Percentiles rank a stretch among this genome's conserved stretches.
These are phyloP conservation scores for Teratosphaeria viscida DNA, from an alignment of 2,329 filamentous ascomycete species.

Conservation along the genomic window DNA sequence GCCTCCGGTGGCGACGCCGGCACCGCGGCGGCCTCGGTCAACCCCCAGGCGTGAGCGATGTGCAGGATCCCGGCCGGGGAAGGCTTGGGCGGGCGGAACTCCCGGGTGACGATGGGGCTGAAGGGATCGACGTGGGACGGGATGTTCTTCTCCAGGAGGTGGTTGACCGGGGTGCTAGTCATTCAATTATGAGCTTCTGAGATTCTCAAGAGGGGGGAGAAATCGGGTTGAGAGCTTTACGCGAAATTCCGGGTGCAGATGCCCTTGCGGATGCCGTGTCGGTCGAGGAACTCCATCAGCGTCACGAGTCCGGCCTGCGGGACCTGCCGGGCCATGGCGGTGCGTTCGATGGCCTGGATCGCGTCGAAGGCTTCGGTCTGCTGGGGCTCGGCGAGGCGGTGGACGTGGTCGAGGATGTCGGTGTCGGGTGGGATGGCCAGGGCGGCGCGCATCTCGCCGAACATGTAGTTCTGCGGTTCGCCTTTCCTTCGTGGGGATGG, in stretches of 20 bases:
- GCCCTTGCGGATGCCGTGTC: slow-evolving; percentile 57
- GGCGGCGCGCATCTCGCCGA: slow-evolving; percentile 67
- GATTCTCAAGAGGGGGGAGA: too few relatives aligned
- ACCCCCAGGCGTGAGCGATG: slow-evolving; percentile 67
- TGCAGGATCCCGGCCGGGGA: slow-evolving; percentile 79
- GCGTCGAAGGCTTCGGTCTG: slow-evolving; percentile 54
- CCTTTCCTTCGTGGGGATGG: slow-evolving; percentile 36
- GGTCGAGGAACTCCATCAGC: slow-evolving; percentile 75
- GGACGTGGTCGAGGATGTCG: slow-evolving; percentile 87
- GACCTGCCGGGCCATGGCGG: slow-evolving; percentile 67
- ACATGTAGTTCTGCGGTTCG: slow-evolving; percentile 93
- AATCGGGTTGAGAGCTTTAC: too few relatives aligned
- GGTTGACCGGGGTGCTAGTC: slow-evolving; percentile 52
- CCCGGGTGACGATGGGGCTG: slow-evolving; percentile 70
- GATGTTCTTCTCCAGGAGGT: slow-evolving; percentile 67
- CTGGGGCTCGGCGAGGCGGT: slow-evolving; percentile 53
- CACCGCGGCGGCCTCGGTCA: slow-evolving; percentile 28
- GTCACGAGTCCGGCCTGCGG: slow-evolving; percentile 69
- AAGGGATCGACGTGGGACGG: slow-evolving; percentile 49
- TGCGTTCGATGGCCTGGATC: slow-evolving; percentile 69
- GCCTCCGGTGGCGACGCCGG: slow-evolving; percentile 14
- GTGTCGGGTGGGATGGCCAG: slow-evolving; percentile 59
- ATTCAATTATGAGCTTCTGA: background rate
- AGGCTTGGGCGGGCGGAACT: slow-evolving; percentile 75
- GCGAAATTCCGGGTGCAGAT: slow-evolving; percentile 95